These are phyloP conservation scores for Nemania serpens DNA, from an alignment of 2,329 filamentous ascomycete species.

Conservation along the genomic window DNA sequence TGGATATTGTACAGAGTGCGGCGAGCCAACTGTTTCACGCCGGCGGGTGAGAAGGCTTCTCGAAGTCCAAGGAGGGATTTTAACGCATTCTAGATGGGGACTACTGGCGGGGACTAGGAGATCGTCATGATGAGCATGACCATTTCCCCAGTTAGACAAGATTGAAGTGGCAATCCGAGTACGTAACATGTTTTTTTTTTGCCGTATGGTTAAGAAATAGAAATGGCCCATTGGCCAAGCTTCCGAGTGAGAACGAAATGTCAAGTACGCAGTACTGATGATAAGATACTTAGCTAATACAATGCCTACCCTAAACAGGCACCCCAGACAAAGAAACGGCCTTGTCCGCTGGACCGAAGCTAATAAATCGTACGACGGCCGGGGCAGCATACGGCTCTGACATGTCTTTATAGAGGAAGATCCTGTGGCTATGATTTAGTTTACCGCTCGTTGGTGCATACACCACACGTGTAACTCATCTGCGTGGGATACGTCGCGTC, in stretches of 20 bases:
- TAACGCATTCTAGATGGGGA: background rate
- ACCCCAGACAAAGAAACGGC: background rate
- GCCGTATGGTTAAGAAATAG: background rate
- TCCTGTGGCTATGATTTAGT: background rate
- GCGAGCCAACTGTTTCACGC: constrained; percentile 7
- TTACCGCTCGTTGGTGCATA: constrained; percentile 8
- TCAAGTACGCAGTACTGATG: too few species aligned
- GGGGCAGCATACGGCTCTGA: background rate
- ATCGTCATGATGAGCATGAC: constrained; percentile 4
- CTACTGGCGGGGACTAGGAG: background rate
- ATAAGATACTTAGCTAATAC: too few species aligned
- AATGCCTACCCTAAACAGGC: background rate
- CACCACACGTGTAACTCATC: constrained; percentile 16
- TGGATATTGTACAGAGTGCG: background rate
- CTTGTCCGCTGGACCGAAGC: constrained; percentile 9
- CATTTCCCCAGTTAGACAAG: background rate
- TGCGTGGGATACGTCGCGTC: constrained; percentile 19
- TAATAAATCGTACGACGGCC: background rate
- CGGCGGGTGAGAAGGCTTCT: background rate
- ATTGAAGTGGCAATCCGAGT: constrained; percentile 7
- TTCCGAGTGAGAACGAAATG: too few species aligned
- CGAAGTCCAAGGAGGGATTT: background rate
- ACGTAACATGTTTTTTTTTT: constrained; percentile 1
- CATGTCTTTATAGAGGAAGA: background rate
- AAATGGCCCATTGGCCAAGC: background rate